Base-by-base conservation (phyloP, 805 yeast genomes). In the Phaffomyces antillensis region DNA sequence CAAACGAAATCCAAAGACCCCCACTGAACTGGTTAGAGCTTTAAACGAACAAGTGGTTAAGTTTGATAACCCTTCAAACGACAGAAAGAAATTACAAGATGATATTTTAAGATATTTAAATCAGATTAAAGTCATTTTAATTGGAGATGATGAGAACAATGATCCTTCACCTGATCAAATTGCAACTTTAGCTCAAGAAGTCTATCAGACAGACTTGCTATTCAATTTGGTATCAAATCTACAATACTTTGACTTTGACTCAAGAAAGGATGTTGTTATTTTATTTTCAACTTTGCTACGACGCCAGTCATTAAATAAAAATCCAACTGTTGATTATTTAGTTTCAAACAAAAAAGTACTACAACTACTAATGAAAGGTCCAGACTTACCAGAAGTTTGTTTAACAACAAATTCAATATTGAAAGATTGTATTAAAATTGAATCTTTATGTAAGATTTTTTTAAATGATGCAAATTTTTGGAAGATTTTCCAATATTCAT, bases 1-100 rank as follows among this genome's bases (percentile, higher is more conserved):
- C 73, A 86, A 88, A 52, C 75, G 96, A 58, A 86, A 82, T 59
- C 96, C 95, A 10, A 89, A 88, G 63, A 81, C 96, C 1, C 95
- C 96, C 2, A 76, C 77, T 17, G 99, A 91, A 58, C 75, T 89
- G 47, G 83, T 88, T 4, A 74, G 86, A 40, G 79, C 81, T 7
- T 71, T 89, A 49, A 77, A 77, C 50, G 98, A 91, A 40, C 86
- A 79, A 56, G 72, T 89, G 11, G 60, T 71, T 15, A 84, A 84
- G 59, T 68, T 84, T 18, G 59, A 62, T 18, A 58, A 48, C 18
- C 45, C 64, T 5, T 50, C 60, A 8, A 60, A 59, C 47, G 64
- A 61, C 43, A 59, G 59, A 47, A 60, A 63, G 59, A 72, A 71
- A 67, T 71, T 71, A 2, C 86, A 83, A 56, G 96, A 88, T 46